Evolutionary conservation across 257 asterid genomes (phyloP).

Genomic region (Orobanche coerulescens): DNA sequence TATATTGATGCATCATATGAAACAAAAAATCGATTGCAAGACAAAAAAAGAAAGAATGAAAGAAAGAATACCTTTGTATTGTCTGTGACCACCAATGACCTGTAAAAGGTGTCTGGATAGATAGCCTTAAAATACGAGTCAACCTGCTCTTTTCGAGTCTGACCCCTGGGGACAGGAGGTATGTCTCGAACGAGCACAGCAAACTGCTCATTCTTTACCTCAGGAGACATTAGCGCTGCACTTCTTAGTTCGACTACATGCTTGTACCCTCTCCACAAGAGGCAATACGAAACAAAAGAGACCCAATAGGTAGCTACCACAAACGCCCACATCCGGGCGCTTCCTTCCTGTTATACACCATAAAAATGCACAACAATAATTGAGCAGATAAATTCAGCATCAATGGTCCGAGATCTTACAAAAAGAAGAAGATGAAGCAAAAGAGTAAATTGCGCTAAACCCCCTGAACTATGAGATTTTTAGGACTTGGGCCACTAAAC

Average conservation of each 20-base stretch:
- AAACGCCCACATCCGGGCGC: conserved; percentile 72
- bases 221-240: conserved; percentile 70
- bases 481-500: too few species aligned
- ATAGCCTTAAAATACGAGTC: conserved; percentile 67
- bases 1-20: background rate
- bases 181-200: conserved; percentile 77
- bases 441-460: too few species aligned
- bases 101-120: conserved; percentile 75
- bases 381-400: background rate
- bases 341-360: conserved; percentile 37
- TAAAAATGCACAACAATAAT: background rate
- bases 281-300: conserved; percentile 51
- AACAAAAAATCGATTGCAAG: background rate
- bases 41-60: background rate
- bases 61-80: conserved; percentile 40
- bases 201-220: conserved; percentile 63
- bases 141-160: conserved; percentile 72
- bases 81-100: conserved; percentile 77
- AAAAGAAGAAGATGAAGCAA: too few species aligned
- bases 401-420: background rate
- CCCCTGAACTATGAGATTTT: too few species aligned
- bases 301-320: conserved; percentile 56
- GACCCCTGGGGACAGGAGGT: conserved; percentile 48
- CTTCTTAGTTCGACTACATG: conserved; percentile 63
- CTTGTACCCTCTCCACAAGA: conserved; percentile 77